Percentiles rank a stretch among this genome's conserved stretches.
Evolutionary conservation across 192 early-diverging fungal species (phyloP).

Genomic region (Martensiomyces pterosporus): DNA sequence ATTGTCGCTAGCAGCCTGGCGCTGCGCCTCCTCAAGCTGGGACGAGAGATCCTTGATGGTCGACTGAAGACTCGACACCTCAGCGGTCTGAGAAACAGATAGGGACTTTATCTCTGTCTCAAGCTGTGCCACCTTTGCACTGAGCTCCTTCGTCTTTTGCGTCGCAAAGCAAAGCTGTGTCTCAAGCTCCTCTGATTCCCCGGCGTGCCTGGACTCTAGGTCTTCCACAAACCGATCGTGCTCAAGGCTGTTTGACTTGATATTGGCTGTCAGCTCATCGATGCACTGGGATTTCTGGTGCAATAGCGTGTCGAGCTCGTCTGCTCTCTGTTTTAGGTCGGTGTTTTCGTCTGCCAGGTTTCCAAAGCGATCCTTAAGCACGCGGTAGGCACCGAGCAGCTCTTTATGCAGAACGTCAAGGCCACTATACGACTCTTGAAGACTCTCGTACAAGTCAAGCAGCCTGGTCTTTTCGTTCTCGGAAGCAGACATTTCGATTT

Average conservation of each 20-base stretch:
- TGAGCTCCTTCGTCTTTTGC: constrained; percentile 14
- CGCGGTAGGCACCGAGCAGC: constrained; percentile 35
- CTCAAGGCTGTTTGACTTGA: too few species aligned
- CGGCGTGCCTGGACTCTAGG: too few species aligned
- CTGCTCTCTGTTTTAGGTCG: constrained; percentile 4
- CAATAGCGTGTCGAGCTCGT: constrained; percentile 10
- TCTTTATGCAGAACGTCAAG: constrained; percentile 35
- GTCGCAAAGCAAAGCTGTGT: constrained; percentile 8
- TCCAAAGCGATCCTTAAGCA: constrained; percentile 33
- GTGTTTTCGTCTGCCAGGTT: constrained; percentile 20
- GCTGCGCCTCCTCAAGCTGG: constrained; percentile 22
- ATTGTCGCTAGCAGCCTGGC: constrained; percentile 15
- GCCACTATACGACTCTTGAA: constrained; percentile 26
- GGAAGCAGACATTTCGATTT: constrained; percentile 39
- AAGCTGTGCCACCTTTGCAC: constrained; percentile 16
- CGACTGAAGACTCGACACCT: constrained; percentile 14
- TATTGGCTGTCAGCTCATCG: constrained; percentile 6
- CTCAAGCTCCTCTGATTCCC: constrained; percentile 21
- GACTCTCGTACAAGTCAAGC: constrained; percentile 34
- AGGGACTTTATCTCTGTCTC: constrained; percentile 28
- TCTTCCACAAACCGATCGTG: too few species aligned
- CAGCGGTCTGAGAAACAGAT: constrained; percentile 31
- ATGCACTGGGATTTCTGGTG: constrained; percentile 3
- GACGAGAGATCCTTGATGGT: constrained; percentile 28
- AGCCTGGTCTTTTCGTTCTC: constrained; percentile 35